Conservation (phyloP, 352 stramenopile species). For the Phytophthora citricola region DNA sequence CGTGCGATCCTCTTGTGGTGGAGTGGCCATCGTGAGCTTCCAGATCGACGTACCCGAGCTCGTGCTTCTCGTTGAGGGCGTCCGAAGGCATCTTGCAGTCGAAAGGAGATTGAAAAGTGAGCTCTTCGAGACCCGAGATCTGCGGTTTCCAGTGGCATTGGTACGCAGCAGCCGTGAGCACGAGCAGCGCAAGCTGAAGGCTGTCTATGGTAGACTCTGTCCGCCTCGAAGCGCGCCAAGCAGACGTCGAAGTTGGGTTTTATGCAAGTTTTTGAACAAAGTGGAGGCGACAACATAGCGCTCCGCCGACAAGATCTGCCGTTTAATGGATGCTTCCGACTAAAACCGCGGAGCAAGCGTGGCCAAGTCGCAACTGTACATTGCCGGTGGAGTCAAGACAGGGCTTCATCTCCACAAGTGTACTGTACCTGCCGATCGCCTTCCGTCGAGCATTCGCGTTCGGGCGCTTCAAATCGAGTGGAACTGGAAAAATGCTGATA, state of each 20-base stretch:
- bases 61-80: constrained; percentile 23
- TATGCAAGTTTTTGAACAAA: constrained; percentile 22
- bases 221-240: constrained; percentile 11
- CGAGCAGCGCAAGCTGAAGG: constrained; percentile 14
- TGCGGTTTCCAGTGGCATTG: constrained; percentile 14
- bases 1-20: constrained; percentile 10
- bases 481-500: constrained; percentile 17
- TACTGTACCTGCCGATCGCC: constrained; percentile 12
- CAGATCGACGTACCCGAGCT: constrained; percentile 28
- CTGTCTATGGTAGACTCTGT: constrained; percentile 9
- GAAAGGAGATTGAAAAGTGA: constrained; percentile 30
- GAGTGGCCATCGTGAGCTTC: constrained; percentile 27
- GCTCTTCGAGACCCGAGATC: background rate
- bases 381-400: constrained; percentile 3
- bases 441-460: constrained; percentile 19
- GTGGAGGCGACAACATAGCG: constrained; percentile 17
- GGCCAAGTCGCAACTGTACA: constrained; percentile 25
- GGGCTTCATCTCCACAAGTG: constrained; percentile 11
- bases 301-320: constrained; percentile 13
- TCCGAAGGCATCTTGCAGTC: constrained; percentile 22
- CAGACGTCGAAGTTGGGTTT: constrained; percentile 25
- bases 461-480: constrained; percentile 28
- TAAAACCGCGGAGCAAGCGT: constrained; percentile 24
- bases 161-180: constrained; percentile 14
- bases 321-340: constrained; percentile 24